Conservation (phyloP, 2,329 filamentous ascomycete species). For the Arachnopeziza araneosa region DNA sequence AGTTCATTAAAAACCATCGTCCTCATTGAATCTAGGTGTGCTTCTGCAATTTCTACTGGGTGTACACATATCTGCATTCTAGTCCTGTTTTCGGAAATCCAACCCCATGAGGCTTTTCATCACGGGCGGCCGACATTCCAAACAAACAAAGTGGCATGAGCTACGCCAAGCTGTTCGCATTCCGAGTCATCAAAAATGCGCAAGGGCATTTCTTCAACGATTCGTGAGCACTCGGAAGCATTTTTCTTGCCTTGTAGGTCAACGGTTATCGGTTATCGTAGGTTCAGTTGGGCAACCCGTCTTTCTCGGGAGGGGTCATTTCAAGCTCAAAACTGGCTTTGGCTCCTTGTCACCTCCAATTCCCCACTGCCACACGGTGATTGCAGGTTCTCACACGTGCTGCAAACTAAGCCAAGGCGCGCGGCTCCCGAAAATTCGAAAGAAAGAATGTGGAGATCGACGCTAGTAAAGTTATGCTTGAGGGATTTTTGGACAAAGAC, state of each 20-base stretch:
- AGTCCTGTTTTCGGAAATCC: background rate
- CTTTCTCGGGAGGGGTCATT: background rate
- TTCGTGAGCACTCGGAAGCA: background rate
- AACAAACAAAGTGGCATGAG: background rate
- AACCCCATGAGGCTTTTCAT: background rate
- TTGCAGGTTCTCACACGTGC: background rate
- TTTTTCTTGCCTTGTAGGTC: too few relatives aligned
- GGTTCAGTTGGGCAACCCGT: too few relatives aligned
- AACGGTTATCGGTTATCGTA: too few relatives aligned
- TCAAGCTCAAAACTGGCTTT: background rate
- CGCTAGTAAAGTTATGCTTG: background rate
- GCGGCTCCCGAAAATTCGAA: background rate
- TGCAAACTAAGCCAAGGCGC: background rate
- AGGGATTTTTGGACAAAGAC: constrained; percentile 4
- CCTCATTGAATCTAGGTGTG: background rate
- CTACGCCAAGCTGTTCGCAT: background rate
- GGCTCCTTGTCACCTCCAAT: background rate
- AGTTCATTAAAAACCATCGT: background rate
- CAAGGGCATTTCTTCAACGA: background rate
- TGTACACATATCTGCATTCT: background rate
- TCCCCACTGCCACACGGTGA: background rate
- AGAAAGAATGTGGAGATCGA: background rate
- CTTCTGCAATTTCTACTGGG: background rate
- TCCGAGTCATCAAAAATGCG: background rate
- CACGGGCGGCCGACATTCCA: background rate